Base-by-base conservation (phyloP, 73 alveolate genomes). In the Uronychia binucleata region DNA sequence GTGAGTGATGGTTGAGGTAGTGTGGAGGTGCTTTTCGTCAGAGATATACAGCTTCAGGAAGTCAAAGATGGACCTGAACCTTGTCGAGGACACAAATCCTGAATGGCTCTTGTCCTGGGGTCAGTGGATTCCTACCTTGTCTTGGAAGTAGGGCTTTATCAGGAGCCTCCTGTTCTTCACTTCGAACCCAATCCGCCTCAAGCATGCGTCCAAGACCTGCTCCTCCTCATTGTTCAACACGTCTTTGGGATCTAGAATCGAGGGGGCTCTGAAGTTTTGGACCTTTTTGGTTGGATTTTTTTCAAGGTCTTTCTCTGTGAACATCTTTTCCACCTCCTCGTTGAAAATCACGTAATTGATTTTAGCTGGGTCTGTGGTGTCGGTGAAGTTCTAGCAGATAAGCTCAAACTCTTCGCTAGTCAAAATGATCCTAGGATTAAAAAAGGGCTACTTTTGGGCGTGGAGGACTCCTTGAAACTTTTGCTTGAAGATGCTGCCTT, bases 111-210 rank as follows among this genome's bases (percentile, higher is more conserved):
- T 90, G 89, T 95, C 98, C 92, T 89, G 28, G 14, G 28, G 0
- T 8, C 57, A n/a, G 11, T 25, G 1, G 35, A 34, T 30, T 0
- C 59, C 74, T 89, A 89, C 94, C 79, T 95, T 95, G 78, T 97
- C 99, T 88, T 96, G 93, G 93, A 97, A 97, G 95, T 91, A 97
- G 26, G 98, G 97, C 87, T 97, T 97, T 33, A 97, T 85, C 86
- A 89, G 84, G 32, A 97, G 91, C 76, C 99, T 82, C 84, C 93
- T 93, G 60, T 93, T 94, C 79, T 90, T 89, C 26, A 94, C 93
- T 26, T 91, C 95, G 33, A 75, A 79, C n/a, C 98, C 99, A 30
- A 97, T 82, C 93, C 98, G 93, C 81, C 84, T 80, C 89, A 97
- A 85, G 79, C 96, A 86, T 30, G 74, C 90, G 80, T 97, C 98